Percentiles rank a stretch among this genome's conserved stretches.
Conservation (phyloP, 2,329 filamentous ascomycete genomes). For the Chrysosporium keratinophilum region DNA sequence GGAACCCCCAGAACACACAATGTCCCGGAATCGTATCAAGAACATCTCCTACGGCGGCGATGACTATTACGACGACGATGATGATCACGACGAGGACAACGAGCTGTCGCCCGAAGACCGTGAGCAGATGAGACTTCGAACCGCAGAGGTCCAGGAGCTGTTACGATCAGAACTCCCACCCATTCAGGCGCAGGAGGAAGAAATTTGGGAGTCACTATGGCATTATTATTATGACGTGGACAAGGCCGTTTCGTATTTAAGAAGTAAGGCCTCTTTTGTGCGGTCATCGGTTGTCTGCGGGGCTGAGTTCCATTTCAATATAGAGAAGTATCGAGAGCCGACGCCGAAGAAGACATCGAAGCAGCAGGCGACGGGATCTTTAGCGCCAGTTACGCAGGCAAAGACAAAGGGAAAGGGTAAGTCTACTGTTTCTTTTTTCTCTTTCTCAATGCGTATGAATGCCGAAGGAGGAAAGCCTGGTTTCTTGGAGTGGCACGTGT, state of each 20-base stretch:
- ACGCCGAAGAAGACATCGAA: constrained; percentile 4
- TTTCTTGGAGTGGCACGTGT: not conserved
- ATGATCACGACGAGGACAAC: constrained; percentile 19
- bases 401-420: constrained; percentile 11
- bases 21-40: constrained; percentile 40
- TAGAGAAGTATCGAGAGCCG: constrained; percentile 11
- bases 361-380: not conserved
- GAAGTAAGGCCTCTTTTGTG: constrained; percentile 41
- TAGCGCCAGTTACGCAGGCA: not conserved
- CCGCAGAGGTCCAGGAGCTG: constrained; percentile 53
- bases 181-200: constrained; percentile 52
- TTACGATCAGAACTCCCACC: constrained; percentile 52
- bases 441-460: not conserved
- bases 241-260: constrained; percentile 72
- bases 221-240: constrained; percentile 91
- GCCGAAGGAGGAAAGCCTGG: not conserved
- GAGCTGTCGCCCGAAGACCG: constrained; percentile 36
- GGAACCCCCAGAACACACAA: constrained; percentile 14
- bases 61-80: constrained; percentile 33
- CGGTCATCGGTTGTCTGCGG: not conserved
- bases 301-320: not conserved
- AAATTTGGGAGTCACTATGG: constrained; percentile 87
- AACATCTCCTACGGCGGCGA: constrained; percentile 35
- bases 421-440: constrained; percentile 7
- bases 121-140: constrained; percentile 55